Base-by-base conservation (phyloP, 2,329 filamentous ascomycete genomes). In the Trichophyton verrucosum region DNA sequence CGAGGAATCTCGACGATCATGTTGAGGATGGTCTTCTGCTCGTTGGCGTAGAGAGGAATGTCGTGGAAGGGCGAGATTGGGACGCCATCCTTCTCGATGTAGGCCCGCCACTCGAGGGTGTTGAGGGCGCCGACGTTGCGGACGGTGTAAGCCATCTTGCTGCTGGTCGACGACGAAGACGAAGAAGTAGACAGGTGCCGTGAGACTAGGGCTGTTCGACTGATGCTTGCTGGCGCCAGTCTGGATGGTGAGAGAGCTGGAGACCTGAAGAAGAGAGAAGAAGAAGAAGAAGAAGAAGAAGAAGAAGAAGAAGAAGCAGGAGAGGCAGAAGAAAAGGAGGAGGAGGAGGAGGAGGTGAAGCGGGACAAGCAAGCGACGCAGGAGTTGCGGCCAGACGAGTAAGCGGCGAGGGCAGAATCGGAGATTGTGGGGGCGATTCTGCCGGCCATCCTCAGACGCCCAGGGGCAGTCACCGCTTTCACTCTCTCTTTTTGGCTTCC, bases 1-100 rank as follows among this genome's bases (percentile, higher is more conserved):
- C 94, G 87, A 72, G 94, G 94, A 72, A 99, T 96, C 87, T 99
- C 94, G 71, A 99, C 94, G 66, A 99, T 76, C 94, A 99, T 99
- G 87, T 99, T 99, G 73, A 99, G 84, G 75, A 97, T 81, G 70
- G 87, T 95, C 83, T 96, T 85, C 81, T 96, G 88, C 78, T 88
- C 82, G 77, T 99, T 96, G 86, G 92, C 92, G 75, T 91, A 99
- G 69, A 99, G 89, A 65, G 94, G 94, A 69, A 99, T 91, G 76
- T 99, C 94, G 82, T 99, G 94, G 85, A 96, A 99, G 69, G 92
- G 88, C 65, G 92, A 97, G 76, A 97, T 77, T 68, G 89, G 88
- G 66, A 88, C 81, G 80, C 92, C 94, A 88, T 97, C 89, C 82
- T 95, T 91, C 83, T 99, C 92, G 74, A 97, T 86, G 84, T 87